A percentile compares a stretch with the other conserved stretches of the same genome.
Conservation (phyloP, 2,329 filamentous ascomycete genomes). For the Lecanoromycetidae sp. region DNA sequence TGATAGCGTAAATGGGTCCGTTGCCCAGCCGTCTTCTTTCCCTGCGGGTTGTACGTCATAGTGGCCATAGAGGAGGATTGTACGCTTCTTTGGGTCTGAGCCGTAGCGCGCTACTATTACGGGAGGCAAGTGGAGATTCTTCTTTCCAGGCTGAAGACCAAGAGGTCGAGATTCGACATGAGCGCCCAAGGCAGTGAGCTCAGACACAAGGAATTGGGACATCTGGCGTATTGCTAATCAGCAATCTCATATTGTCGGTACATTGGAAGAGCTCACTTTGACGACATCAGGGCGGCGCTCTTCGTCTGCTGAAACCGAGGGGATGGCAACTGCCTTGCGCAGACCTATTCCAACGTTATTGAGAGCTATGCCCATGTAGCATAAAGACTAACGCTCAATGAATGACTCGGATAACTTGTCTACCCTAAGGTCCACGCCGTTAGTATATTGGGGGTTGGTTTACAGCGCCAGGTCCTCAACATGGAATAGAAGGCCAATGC, state of each 20-base stretch:
- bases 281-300: constrained; percentile 82
- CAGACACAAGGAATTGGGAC: constrained; percentile 76
- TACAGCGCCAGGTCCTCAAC: background rate
- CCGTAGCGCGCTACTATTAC: constrained; percentile 89
- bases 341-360: constrained; percentile 37
- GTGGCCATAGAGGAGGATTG: constrained; percentile 93
- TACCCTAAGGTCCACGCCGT: constrained; percentile 19
- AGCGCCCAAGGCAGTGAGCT: constrained; percentile 75
- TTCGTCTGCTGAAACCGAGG: constrained; percentile 87
- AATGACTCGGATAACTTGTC: constrained; percentile 24
- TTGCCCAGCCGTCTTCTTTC: constrained; percentile 88
- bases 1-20: constrained; percentile 80
- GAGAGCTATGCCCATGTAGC: too few species aligned
- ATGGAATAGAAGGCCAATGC: constrained; percentile 19
- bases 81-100: constrained; percentile 81
- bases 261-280: constrained; percentile 38
- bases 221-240: constrained; percentile 41
- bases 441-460: background rate
- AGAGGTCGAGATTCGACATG: constrained; percentile 75
- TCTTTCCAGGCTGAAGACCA: constrained; percentile 83
- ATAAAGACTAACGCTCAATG: constrained; percentile 22
- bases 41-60: constrained; percentile 96
- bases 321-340: constrained; percentile 85
- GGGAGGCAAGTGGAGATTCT: constrained; percentile 81
- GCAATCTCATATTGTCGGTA: background rate